These are phyloP conservation scores for Penicillium glabrum DNA, from an alignment of 2,329 filamentous ascomycete species.

Conservation along the genomic window DNA sequence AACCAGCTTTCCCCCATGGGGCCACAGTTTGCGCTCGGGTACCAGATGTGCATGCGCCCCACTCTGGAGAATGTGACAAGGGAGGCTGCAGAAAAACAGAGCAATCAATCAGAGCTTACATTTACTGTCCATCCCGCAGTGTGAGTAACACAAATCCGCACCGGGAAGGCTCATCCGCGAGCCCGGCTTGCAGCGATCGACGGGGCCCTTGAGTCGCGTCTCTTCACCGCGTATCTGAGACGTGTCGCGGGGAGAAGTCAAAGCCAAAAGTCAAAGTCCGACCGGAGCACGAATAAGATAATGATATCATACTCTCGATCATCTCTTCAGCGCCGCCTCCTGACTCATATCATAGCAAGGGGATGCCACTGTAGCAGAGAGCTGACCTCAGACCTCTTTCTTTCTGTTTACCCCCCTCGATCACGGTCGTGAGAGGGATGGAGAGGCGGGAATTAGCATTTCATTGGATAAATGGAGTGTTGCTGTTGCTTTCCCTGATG, in stretches of 20 bases:
- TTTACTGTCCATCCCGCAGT: constrained; percentile 6
- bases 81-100: background rate
- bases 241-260: background rate
- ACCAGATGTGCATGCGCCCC: constrained; percentile 3
- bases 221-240: background rate
- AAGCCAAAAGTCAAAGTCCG: background rate
- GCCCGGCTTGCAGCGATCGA: background rate
- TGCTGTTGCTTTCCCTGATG: background rate
- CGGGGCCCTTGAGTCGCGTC: background rate
- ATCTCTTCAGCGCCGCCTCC: background rate
- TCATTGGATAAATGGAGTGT: background rate
- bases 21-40: constrained; percentile 5
- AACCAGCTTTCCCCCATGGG: constrained; percentile 9
- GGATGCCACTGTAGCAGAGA: background rate
- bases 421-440: background rate
- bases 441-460: background rate
- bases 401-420: background rate
- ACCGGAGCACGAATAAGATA: background rate
- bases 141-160: constrained; percentile 13
- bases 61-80: constrained; percentile 9
- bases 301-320: background rate
- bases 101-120: constrained; percentile 3
- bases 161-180: background rate
- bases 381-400: background rate
- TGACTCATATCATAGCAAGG: background rate